Evolutionary conservation across 2,329 filamentous ascomycete genomes (phyloP).

Genomic region (Colletotrichum somersetense): DNA sequence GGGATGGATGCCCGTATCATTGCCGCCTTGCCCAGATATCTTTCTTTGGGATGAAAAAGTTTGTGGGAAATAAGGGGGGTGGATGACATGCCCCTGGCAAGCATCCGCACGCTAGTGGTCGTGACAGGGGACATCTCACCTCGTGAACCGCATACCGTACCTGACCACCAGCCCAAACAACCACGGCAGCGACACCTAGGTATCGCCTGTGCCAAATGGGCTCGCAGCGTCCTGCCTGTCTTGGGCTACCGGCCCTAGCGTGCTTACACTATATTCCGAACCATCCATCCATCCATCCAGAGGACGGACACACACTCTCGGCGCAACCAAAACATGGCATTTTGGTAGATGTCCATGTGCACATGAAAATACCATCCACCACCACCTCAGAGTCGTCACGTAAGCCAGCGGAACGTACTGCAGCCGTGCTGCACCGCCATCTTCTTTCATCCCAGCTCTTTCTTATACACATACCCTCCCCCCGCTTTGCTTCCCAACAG

Average conservation of each 20-base stretch:
- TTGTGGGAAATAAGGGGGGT: slow-evolving; percentile 13
- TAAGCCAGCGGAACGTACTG: slow-evolving; percentile 21
- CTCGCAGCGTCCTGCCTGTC: slow-evolving; percentile 6
- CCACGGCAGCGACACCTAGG: background rate
- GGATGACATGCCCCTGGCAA: slow-evolving; percentile 19
- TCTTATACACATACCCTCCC: slow-evolving; percentile 8
- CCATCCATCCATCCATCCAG: background rate
- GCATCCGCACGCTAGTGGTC: background rate
- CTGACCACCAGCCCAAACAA: slow-evolving; percentile 1
- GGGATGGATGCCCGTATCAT: slow-evolving; percentile 19
- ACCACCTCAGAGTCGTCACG: slow-evolving; percentile 17
- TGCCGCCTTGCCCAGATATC: slow-evolving; percentile 20
- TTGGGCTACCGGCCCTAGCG: background rate
- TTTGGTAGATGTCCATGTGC: slow-evolving; percentile 36
- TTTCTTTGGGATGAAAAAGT: slow-evolving; percentile 27
- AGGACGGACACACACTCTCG: slow-evolving; percentile 10
- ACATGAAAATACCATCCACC: slow-evolving; percentile 40
- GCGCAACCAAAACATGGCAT: slow-evolving; percentile 36
- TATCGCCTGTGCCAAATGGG: slow-evolving; percentile 16
- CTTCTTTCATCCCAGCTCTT: slow-evolving; percentile 5
- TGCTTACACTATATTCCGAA: no score
- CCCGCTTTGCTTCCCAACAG: background rate
- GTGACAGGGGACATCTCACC: background rate
- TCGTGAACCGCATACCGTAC: background rate
- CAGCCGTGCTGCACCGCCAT: slow-evolving; percentile 36